phyloP scores from a whole-genome alignment of 257 asterid species.

The Rehmannia glutinosa region DNA sequence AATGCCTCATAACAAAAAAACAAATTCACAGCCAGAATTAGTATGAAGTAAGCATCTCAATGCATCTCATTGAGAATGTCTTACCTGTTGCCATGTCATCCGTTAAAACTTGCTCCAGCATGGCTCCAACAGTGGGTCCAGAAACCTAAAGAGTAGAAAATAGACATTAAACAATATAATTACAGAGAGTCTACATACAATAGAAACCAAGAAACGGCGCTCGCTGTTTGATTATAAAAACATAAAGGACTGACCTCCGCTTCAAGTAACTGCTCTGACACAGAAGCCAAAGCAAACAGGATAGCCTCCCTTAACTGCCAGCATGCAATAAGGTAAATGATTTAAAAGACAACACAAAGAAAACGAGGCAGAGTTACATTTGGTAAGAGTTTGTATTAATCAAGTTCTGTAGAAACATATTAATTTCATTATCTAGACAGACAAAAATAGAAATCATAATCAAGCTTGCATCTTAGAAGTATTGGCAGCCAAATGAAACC shows the following conservation, averaged over 20 bases:
- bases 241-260: slow-evolving; percentile 53
- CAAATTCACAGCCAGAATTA: not conserved
- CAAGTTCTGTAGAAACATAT: not conserved
- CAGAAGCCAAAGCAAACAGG: slow-evolving; percentile 79
- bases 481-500: not conserved
- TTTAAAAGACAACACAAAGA: slow-evolving; percentile 9
- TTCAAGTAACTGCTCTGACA: slow-evolving; percentile 82
- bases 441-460: not conserved
- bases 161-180: slow-evolving; percentile 12
- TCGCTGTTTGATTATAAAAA: not conserved
- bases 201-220: slow-evolving; percentile 13
- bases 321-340: slow-evolving; percentile 11
- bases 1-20: slow-evolving; percentile 12
- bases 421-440: not conserved
- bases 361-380: not conserved
- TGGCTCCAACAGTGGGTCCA: slow-evolving; percentile 49
- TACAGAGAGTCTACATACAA: not conserved
- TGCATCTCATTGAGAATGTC: slow-evolving; percentile 20
- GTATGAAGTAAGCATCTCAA: slow-evolving; percentile 7
- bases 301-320: slow-evolving; percentile 92
- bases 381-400: not conserved
- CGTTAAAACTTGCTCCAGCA: slow-evolving; percentile 64
- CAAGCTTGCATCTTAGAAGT: too few relatives aligned
- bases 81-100: slow-evolving; percentile 85
- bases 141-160: slow-evolving; percentile 44